phyloP scores from a whole-genome alignment of 371 early-diverging fungal genomes.

The Haplosporangium sp. region DNA sequence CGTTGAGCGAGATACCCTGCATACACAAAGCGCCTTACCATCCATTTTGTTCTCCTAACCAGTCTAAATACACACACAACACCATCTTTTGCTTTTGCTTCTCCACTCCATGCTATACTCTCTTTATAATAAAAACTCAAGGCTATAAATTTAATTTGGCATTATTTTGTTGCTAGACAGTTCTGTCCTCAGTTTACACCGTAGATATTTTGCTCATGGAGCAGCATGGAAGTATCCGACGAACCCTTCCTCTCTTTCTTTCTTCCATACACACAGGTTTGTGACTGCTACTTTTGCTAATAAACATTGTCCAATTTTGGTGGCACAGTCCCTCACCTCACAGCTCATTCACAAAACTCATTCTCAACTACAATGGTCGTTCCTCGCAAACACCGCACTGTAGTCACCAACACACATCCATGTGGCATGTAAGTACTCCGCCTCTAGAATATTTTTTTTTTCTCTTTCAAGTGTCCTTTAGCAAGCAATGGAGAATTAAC shows the following conservation, averaged over 20 bases:
- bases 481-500: slow-evolving; percentile 1
- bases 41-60: background rate
- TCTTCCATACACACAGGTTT: background rate
- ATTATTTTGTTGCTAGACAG: no score
- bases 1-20: background rate
- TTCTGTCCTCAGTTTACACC: no score
- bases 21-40: background rate
- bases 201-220: no score
- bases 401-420: slow-evolving; percentile 25
- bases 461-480: background rate
- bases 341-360: background rate
- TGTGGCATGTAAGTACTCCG: slow-evolving; percentile 42
- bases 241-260: no score
- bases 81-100: no score
- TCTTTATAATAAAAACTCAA: background rate
- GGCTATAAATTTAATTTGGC: background rate
- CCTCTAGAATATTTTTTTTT: background rate
- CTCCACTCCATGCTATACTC: no score
- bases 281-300: no score
- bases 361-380: slow-evolving; percentile 23
- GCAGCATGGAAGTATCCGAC: no score
- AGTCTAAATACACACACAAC: no score
- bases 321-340: slow-evolving; percentile 1
- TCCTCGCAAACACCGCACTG: slow-evolving; percentile 35
- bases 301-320: background rate